A percentile compares a stretch with the other conserved stretches of the same genome.
These are phyloP conservation scores for Stachybotrys elegans DNA, from an alignment of 2,329 filamentous ascomycete genomes.

Conservation along the genomic window DNA sequence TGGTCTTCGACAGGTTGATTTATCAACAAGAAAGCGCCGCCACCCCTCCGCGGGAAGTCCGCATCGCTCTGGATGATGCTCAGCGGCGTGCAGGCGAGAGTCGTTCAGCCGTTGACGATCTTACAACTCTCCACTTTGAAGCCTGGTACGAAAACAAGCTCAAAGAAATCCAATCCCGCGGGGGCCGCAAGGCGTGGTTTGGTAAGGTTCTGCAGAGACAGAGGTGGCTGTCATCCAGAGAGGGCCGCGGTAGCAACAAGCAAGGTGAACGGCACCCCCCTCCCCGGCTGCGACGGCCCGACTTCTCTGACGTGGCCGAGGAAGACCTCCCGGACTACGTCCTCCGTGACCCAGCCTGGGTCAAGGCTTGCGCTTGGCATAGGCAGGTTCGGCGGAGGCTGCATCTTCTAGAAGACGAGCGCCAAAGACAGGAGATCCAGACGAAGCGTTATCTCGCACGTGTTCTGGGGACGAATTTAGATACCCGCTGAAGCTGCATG, in stretches of 20 bases:
- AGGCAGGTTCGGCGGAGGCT: conserved; percentile 16
- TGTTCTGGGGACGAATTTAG: too few species aligned
- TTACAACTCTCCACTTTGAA: too few species aligned
- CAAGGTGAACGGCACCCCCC: conserved; percentile 22
- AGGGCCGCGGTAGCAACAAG: conserved; percentile 11
- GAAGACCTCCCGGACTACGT: conserved; percentile 40
- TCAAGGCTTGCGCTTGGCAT: conserved; percentile 32
- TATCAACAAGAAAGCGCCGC: conserved; percentile 25
- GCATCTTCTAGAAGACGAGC: neutral
- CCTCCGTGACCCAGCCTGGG: conserved; percentile 38
- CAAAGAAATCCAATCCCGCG: conserved; percentile 43
- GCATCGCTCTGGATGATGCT: too few species aligned
- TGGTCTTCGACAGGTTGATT: conserved; percentile 32
- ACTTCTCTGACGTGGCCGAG: conserved; percentile 32
- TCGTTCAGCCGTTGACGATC: too few species aligned
- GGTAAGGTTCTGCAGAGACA: conserved; percentile 38
- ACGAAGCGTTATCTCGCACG: neutral
- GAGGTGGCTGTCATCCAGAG: conserved; percentile 21
- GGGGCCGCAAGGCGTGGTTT: conserved; percentile 45
- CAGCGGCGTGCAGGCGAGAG: too few species aligned
- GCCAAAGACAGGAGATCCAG: neutral
- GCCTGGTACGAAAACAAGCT: conserved; percentile 44
- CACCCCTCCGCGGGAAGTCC: neutral
- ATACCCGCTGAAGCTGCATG: too few species aligned
- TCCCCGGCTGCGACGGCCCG: conserved; percentile 19